These are phyloP conservation scores for Metarhizium robertsii DNA, from an alignment of 2,329 filamentous ascomycete genomes.

Conservation along the genomic window DNA sequence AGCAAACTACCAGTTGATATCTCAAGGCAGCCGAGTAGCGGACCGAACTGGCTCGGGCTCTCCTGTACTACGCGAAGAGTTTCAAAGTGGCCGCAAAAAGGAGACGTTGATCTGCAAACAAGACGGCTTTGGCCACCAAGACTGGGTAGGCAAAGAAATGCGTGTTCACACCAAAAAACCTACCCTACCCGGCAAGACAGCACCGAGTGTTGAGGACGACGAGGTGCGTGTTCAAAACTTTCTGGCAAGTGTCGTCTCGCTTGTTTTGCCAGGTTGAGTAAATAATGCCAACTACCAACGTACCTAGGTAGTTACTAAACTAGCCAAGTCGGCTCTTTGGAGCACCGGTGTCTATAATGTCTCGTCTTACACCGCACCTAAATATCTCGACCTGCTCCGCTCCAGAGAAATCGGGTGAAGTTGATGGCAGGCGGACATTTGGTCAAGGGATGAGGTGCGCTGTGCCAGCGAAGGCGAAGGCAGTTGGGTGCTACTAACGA, in stretches of 20 bases:
- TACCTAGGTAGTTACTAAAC: too few species aligned
- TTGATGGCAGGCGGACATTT: too few species aligned
- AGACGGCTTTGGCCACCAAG: not conserved
- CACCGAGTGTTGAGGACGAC: not conserved
- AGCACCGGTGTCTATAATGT: too few species aligned
- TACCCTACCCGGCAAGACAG: not conserved
- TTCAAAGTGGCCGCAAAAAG: not conserved
- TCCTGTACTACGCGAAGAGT: not conserved
- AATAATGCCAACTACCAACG: too few species aligned
- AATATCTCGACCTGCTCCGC: too few species aligned
- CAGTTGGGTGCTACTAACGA: too few species aligned
- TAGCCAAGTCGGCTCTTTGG: too few species aligned
- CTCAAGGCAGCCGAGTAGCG: not conserved
- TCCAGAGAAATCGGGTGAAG: too few species aligned
- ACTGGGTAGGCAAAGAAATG: not conserved
- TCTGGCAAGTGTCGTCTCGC: not conserved
- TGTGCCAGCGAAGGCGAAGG: too few species aligned
- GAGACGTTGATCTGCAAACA: too few species aligned
- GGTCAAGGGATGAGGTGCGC: too few species aligned
- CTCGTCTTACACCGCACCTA: too few species aligned
- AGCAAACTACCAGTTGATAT: not conserved
- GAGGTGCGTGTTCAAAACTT: not conserved
- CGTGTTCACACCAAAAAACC: not conserved
- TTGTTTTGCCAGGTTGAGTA: not conserved
- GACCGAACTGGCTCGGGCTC: not conserved